These are phyloP conservation scores for Zygotorulaspora danielsina DNA, from an alignment of 805 yeast genomes.

Conservation along the genomic window DNA sequence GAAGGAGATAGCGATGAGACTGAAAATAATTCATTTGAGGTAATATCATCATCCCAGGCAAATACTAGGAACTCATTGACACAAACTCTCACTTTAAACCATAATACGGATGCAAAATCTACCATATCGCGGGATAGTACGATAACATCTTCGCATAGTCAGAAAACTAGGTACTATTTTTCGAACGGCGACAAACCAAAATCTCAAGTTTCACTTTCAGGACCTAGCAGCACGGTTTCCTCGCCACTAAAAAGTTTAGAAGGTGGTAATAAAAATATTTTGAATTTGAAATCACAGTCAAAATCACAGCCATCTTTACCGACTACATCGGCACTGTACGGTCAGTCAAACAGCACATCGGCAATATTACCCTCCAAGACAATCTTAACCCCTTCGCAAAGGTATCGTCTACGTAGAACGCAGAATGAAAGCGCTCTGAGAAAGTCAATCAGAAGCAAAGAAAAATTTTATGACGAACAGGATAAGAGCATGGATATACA, in stretches of 20 bases:
- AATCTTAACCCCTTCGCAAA: conserved; percentile 41
- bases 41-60: not conserved
- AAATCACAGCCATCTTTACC: conserved; percentile 17
- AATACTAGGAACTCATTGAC: not conserved
- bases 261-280: not conserved
- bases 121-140: not conserved
- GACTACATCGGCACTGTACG: conserved; percentile 11
- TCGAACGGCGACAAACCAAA: conserved; percentile 12
- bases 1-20: conserved; percentile 6
- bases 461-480: conserved; percentile 39
- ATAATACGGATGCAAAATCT: not conserved
- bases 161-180: conserved; percentile 13
- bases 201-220: conserved; percentile 13
- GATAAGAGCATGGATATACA: conserved; percentile 21
- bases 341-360: conserved; percentile 19
- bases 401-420: conserved; percentile 39
- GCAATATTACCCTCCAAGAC: conserved; percentile 20
- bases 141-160: conserved; percentile 3
- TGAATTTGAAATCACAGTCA: conserved; percentile 2
- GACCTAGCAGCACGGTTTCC: conserved; percentile 4
- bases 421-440: conserved; percentile 36
- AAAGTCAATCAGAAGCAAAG: conserved; percentile 34
- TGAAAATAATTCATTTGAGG: conserved; percentile 8
- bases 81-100: not conserved
- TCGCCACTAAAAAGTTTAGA: conserved; percentile 8